These are phyloP conservation scores for Wickerhamiella shivajii DNA, from an alignment of 805 yeast genomes.

Conservation along the genomic window DNA sequence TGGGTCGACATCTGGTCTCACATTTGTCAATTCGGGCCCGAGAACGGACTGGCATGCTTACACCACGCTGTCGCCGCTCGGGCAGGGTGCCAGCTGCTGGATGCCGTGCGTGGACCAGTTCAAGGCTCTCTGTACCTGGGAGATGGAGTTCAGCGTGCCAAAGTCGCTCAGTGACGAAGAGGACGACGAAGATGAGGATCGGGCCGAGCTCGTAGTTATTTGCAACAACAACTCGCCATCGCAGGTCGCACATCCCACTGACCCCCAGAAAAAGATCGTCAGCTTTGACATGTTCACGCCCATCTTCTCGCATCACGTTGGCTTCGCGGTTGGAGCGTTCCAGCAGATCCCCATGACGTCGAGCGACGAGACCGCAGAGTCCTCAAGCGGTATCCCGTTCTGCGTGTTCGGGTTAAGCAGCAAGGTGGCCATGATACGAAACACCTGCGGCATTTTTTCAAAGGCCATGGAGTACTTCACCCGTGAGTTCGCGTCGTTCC, in stretches of 20 bases:
- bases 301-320: conserved; percentile 84
- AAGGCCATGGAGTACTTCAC: conserved; percentile 72
- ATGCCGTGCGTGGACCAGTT: conserved; percentile 87
- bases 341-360: conserved; percentile 40
- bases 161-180: conserved; percentile 63
- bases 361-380: conserved; percentile 25
- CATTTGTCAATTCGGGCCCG: conserved; percentile 39
- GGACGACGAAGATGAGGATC: conserved; percentile 27
- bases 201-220: conserved; percentile 28
- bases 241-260: conserved; percentile 56
- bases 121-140: conserved; percentile 87
- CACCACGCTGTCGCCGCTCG: conserved; percentile 64
- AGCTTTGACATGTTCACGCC: conserved; percentile 67
- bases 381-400: conserved; percentile 13
- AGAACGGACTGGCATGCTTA: conserved; percentile 64
- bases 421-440: conserved; percentile 31
- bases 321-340: conserved; percentile 90
- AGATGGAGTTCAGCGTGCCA: conserved; percentile 72
- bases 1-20: conserved; percentile 60
- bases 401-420: conserved; percentile 20
- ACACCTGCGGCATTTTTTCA: conserved; percentile 62
- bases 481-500: conserved; percentile 84
- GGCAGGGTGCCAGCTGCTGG: conserved; percentile 88
- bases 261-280: conserved; percentile 57
- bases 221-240: conserved; percentile 34